Percentiles rank a stretch among this genome's conserved stretches.
Conservation (phyloP, 2,329 filamentous ascomycete species). For the Apiospora aurea region DNA sequence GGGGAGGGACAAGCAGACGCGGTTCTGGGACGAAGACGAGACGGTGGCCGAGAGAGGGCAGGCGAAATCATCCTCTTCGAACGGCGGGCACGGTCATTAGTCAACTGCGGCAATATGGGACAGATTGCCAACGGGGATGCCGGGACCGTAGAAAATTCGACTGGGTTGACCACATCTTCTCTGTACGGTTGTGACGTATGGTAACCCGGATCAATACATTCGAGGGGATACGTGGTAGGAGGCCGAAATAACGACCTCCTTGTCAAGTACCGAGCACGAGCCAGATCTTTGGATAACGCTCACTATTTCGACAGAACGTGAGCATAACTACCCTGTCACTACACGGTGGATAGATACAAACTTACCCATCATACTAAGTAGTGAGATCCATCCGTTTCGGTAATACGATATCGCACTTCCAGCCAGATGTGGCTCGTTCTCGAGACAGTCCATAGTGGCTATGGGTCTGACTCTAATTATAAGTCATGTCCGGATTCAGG, state of each 20-base stretch:
- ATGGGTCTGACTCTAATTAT: neutral
- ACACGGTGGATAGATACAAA: too few relatives aligned
- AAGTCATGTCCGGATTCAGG: neutral
- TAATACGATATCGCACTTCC: neutral
- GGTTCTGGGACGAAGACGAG: constrained; percentile 44
- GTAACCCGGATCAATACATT: neutral
- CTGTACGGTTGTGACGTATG: neutral
- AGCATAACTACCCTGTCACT: too few relatives aligned
- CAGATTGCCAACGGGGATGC: neutral
- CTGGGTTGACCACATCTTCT: neutral
- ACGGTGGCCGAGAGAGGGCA: neutral
- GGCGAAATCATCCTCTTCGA: neutral
- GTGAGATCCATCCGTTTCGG: neutral
- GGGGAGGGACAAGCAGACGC: constrained; percentile 42
- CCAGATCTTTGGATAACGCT: too few relatives aligned
- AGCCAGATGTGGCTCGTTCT: neutral
- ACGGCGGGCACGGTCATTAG: neutral
- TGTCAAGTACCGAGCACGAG: too few relatives aligned
- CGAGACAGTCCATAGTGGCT: neutral
- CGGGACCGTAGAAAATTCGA: neutral
- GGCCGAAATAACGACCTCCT: too few relatives aligned
- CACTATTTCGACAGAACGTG: too few relatives aligned
- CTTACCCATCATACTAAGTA: too few relatives aligned
- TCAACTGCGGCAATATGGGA: neutral
- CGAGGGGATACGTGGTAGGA: too few relatives aligned